phyloP scores from a whole-genome alignment of 2,329 filamentous ascomycete genomes.

The Colletotrichum graminicola region DNA sequence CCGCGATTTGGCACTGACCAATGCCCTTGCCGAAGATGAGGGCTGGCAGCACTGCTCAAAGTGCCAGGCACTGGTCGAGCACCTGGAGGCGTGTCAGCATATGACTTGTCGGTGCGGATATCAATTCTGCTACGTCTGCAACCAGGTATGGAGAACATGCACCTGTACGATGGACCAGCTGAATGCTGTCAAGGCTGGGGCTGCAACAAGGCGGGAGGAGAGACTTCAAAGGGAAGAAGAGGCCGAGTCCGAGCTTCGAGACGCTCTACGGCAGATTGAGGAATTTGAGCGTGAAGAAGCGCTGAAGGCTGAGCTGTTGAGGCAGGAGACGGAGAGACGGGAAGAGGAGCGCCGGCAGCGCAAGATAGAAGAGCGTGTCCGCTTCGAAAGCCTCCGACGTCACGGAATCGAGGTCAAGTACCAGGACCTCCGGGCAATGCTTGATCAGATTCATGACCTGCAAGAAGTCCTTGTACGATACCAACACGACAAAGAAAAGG shows the following conservation, averaged over 20 bases:
- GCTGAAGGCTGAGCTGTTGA: conserved; percentile 54
- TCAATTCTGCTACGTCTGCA: conserved; percentile 88
- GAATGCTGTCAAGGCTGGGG: conserved; percentile 53
- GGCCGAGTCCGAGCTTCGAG: conserved; percentile 52
- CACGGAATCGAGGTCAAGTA: conserved; percentile 56
- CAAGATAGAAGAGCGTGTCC: conserved; percentile 54
- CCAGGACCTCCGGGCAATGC: conserved; percentile 49
- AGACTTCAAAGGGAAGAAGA: conserved; percentile 51
- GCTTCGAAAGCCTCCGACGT: conserved; percentile 57
- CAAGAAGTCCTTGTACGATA: conserved; percentile 56
- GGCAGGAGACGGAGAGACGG: conserved; percentile 53
- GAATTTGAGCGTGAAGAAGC: conserved; percentile 63
- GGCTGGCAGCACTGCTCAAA: conserved; percentile 81
- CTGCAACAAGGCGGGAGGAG: conserved; percentile 51
- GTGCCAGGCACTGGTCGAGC: conserved; percentile 80
- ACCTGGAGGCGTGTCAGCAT: conserved; percentile 84
- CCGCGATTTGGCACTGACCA: conserved; percentile 60
- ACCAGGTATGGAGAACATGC: conserved; percentile 78
- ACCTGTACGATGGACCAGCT: conserved; percentile 68
- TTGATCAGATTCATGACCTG: conserved; percentile 57
- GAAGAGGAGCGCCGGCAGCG: conserved; percentile 54
- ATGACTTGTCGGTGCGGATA: conserved; percentile 88
- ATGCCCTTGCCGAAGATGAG: conserved; percentile 73
- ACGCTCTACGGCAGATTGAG: conserved; percentile 57
- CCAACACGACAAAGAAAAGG: conserved; percentile 54